A percentile compares a stretch with the other conserved stretches of the same genome.
Conservation (phyloP, 768 basidiomycete species). For the Pholiota molesta region DNA sequence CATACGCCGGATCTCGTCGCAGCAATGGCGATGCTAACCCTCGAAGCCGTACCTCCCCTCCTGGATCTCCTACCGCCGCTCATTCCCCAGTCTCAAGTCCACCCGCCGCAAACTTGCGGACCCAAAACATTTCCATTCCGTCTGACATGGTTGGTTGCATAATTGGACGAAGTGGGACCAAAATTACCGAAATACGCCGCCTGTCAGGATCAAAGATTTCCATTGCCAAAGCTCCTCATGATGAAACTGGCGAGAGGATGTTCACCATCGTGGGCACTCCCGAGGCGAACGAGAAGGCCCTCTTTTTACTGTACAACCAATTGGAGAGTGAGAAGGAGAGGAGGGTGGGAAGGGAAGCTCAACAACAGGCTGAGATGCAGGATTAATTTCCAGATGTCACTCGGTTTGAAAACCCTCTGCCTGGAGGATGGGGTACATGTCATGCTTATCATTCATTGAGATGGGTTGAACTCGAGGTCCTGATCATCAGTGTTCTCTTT, state of each 20-base stretch:
- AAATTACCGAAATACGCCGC: constrained; percentile 99
- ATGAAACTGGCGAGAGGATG: constrained; percentile 99
- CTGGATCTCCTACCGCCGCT: constrained; percentile 44
- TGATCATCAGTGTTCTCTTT: constrained; percentile 12
- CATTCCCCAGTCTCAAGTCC: constrained; percentile 56
- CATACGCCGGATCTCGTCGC: constrained; percentile 57
- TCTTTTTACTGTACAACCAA: constrained; percentile 97
- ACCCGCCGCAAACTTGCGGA: constrained; percentile 82
- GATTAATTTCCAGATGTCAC: constrained; percentile 33
- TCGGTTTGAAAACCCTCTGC: not conserved
- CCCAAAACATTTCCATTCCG: constrained; percentile 99
- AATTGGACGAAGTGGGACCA: constrained; percentile 95
- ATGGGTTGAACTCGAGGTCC: constrained; percentile 13
- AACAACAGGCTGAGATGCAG: constrained; percentile 70
- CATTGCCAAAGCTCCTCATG: constrained; percentile 99
- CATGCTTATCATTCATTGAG: constrained; percentile 8
- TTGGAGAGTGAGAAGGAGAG: constrained; percentile 96
- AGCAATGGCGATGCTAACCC: constrained; percentile 60
- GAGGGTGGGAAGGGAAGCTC: constrained; percentile 82
- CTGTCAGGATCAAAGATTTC: constrained; percentile 97
- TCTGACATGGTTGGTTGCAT: constrained; percentile 99
- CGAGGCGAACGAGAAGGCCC: constrained; percentile 95
- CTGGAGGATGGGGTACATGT: constrained; percentile 14
- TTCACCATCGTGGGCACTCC: constrained; percentile 98
- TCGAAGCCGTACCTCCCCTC: constrained; percentile 52